Base-by-base conservation (phyloP, 345 rosid genomes). In the Dimocarpus longan region DNA sequence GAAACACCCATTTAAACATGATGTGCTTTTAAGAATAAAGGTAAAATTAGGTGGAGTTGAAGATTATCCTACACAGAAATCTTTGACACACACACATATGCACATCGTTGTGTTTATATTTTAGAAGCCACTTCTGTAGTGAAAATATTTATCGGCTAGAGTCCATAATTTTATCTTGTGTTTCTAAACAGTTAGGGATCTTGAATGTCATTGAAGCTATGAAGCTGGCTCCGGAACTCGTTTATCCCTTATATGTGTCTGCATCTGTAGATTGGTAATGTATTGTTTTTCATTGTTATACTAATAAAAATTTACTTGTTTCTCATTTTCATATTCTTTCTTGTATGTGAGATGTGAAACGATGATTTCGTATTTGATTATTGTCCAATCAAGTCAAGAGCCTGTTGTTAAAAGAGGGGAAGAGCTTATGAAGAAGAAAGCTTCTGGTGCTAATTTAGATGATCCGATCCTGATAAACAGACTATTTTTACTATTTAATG, bases 331-430 rank as follows among this genome's bases (percentile, higher is more conserved):
- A 60, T 79, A 59, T 77, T 9, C 24, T 75, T 70, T 71, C 75
- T 44, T 66, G 8, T 65, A 56, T 32, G 48, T 74, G 44, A 76
- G 52, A 66, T 59, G 77, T 74, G 54, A 43, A 74, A 22, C 5
- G 13, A 21, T 21, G 44, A 72, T 57, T 75, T 48, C 18, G 80
- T 81, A 59, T 79, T 78, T 86, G 70, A 64, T 83, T 78, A 80
- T 82, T 69, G 78, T 81, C 75, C 74, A 82, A 78, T 85, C 86
- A 81, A 94, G 98, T 84, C 98, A 92, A 91, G 97, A 90, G 79
- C 85, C 91, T 79, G 98, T 95, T 80, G 83, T 88, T 79, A 92
- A 85, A 85, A 89, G 91, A 86, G 98, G 98, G 81, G 97, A 92
- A 81, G 97, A 90, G 77, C 94, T 95, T 82, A 81, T 93, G 68